Evolutionary conservation across 352 stramenopile species (phyloP).

Genomic region (Pythium sp.): DNA sequence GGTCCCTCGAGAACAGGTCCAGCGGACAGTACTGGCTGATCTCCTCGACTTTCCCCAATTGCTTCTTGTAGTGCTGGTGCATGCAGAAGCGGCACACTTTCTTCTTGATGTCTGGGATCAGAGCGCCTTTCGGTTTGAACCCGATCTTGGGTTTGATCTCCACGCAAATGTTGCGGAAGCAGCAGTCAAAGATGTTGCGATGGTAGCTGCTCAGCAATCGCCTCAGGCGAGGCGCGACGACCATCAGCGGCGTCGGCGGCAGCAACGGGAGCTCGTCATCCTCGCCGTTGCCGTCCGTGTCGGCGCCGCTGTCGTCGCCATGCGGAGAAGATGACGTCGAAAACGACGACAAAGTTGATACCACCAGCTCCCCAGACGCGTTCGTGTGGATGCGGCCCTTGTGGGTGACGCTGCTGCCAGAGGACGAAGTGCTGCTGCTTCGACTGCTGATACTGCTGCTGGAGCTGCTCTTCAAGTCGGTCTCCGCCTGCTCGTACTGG

Average conservation of each 20-base stretch:
- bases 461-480: background rate
- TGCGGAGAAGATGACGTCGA: background rate
- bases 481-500: background rate
- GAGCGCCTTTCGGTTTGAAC: conserved; percentile 57
- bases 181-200: conserved; percentile 80
- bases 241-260: conserved; percentile 6
- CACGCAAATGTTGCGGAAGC: conserved; percentile 83
- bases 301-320: conserved; percentile 11
- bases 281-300: conserved; percentile 13
- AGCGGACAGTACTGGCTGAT: conserved; percentile 83
- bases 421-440: background rate
- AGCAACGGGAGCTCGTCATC: conserved; percentile 23
- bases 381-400: background rate
- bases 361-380: background rate
- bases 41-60: conserved; percentile 69
- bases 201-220: conserved; percentile 36
- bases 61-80: conserved; percentile 86
- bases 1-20: conserved; percentile 77
- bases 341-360: background rate
- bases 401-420: background rate
- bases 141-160: conserved; percentile 89
- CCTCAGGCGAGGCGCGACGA: conserved; percentile 15
- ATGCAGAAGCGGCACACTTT: conserved; percentile 83
- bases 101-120: conserved; percentile 60
- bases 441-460: background rate